Evolutionary conservation across 805 yeast genomes (phyloP).

Genomic region (Wickerhamomyces bovis): DNA sequence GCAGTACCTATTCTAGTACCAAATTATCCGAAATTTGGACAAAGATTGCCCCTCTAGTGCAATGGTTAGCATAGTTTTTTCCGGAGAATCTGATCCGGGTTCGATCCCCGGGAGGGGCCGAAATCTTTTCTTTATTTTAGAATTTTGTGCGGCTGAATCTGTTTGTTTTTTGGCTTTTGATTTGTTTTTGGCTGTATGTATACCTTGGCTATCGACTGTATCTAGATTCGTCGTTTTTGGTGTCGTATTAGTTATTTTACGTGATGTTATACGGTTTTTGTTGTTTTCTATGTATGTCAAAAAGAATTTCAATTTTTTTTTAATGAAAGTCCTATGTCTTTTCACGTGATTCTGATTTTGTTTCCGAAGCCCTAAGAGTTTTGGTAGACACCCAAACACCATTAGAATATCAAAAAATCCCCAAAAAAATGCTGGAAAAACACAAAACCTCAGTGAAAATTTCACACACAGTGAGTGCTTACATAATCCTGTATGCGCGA

Average conservation of each 20-base stretch:
- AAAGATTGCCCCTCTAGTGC: conserved; percentile 42
- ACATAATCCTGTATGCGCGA: conserved; percentile 1
- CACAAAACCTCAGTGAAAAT: neutral
- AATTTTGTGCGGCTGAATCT: neutral
- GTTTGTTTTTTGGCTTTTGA: neutral
- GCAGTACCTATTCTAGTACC: neutral
- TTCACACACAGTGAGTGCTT: neutral
- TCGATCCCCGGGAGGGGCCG: conserved; percentile 50
- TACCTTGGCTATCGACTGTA: neutral
- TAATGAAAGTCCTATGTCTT: neutral
- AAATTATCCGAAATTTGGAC: neutral
- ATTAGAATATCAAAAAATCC: neutral
- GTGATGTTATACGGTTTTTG: neutral
- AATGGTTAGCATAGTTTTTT: conserved; percentile 47
- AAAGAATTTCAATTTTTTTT: no score
- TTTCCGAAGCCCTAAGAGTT: neutral
- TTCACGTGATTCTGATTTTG: neutral
- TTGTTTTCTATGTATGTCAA: no score
- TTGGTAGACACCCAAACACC: neutral
- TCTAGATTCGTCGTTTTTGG: no score
- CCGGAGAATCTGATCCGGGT: conserved; percentile 52
- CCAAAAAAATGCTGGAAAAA: neutral
- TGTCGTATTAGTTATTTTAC: neutral
- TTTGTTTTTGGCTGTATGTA: no score
- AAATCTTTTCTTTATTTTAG: conserved; percentile 8